Conservation (phyloP, 2,329 filamentous ascomycete genomes). For the Colletotrichum sp. region DNA sequence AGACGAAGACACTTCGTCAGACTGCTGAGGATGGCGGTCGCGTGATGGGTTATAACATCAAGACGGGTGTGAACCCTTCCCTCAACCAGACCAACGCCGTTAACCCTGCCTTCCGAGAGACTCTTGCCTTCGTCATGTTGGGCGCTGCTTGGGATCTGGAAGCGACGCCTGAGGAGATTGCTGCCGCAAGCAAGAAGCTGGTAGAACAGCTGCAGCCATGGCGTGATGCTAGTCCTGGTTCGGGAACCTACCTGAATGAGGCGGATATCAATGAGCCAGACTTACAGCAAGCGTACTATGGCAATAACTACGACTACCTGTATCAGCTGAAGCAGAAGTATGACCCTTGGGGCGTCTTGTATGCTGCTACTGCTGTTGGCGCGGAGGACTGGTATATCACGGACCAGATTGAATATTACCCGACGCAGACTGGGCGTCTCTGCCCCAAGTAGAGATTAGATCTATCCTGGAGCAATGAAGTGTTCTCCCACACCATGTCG, state of each 20-base stretch:
- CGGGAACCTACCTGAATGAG: conserved; percentile 34
- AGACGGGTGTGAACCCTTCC: conserved; percentile 25
- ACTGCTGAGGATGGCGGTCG: conserved; percentile 9
- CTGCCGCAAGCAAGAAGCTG: conserved; percentile 30
- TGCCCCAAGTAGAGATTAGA: neutral
- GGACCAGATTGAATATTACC: neutral
- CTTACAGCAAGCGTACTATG: conserved; percentile 41
- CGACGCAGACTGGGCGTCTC: neutral
- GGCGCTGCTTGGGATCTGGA: conserved; percentile 27
- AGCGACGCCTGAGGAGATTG: conserved; percentile 28
- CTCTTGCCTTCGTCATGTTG: conserved; percentile 38
- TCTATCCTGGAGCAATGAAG: rapidly evolving
- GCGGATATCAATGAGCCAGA: conserved; percentile 39
- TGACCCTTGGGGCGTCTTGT: conserved; percentile 40
- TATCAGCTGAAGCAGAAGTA: conserved; percentile 38
- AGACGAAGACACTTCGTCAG: conserved; percentile 27
- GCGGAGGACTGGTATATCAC: conserved; percentile 39
- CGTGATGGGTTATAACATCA: conserved; percentile 22
- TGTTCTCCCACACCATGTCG: neutral
- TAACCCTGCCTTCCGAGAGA: conserved; percentile 46
- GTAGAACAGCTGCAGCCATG: conserved; percentile 26
- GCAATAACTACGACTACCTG: conserved; percentile 36
- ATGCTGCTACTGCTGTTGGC: conserved; percentile 39
- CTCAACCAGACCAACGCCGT: conserved; percentile 36
- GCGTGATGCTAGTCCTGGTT: conserved; percentile 26